Percentiles rank a stretch among this genome's conserved stretches.
phyloP scores from a whole-genome alignment of 768 basidiomycete genomes.

The Boletus huronensis region DNA sequence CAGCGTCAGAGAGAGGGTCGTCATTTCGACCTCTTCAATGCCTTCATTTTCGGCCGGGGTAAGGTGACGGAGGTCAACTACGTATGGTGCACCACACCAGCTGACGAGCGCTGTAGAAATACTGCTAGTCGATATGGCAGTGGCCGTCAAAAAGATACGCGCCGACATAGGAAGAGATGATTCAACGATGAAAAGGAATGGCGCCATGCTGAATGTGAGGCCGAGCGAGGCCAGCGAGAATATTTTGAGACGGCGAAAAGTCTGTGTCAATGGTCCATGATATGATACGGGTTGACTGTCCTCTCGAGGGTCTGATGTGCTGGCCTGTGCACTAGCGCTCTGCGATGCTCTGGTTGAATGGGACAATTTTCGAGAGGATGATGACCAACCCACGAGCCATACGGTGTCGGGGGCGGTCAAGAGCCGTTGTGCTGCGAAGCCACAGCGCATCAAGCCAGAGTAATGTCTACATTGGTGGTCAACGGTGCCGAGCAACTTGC shows the following conservation, averaged over 20 bases:
- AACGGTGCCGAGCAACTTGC: slow-evolving; percentile 2
- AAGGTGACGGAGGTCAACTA: slow-evolving; percentile 55
- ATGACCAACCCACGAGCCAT: neutral
- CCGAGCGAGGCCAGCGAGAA: slow-evolving; percentile 80
- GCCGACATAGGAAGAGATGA: slow-evolving; percentile 69
- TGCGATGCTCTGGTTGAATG: slow-evolving; percentile 12
- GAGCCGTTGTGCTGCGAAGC: neutral
- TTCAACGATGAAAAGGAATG: slow-evolving; percentile 80
- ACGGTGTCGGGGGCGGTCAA: neutral
- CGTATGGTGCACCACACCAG: slow-evolving; percentile 72
- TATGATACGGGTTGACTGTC: slow-evolving; percentile 40
- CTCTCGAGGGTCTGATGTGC: neutral
- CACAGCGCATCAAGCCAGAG: neutral
- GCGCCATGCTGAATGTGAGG: slow-evolving; percentile 64
- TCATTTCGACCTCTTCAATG: slow-evolving; percentile 62
- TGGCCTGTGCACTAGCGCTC: slow-evolving; percentile 1
- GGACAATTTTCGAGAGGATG: slow-evolving; percentile 5
- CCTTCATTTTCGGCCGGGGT: slow-evolving; percentile 41
- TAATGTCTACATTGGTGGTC: slow-evolving; percentile 3
- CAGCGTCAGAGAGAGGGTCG: slow-evolving; percentile 60
- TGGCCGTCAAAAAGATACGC: slow-evolving; percentile 60
- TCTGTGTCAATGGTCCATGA: slow-evolving; percentile 64
- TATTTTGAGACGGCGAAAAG: slow-evolving; percentile 75
- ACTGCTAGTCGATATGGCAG: slow-evolving; percentile 69
- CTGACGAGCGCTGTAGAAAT: slow-evolving; percentile 73